Evolutionary conservation across 495 filamentous ascomycete genomes (phyloP), one percentile per base, ranked within the genome.

Genomic region (Trichodelitschia bisporula): DNA sequence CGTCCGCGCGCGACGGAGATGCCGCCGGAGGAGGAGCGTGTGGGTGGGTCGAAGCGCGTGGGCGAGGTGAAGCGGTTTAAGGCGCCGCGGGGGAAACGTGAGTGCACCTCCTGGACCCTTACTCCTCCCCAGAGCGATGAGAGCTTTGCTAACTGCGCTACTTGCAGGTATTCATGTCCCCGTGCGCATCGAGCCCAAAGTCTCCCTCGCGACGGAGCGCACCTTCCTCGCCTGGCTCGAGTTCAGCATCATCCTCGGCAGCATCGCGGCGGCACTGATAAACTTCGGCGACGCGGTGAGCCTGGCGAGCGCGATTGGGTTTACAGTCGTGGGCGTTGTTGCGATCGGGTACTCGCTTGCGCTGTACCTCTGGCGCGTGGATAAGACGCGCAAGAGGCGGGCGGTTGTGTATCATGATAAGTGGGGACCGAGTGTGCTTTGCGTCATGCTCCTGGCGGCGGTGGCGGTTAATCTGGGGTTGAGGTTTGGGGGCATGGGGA

Each of bases 181-280:
- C 18, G 72, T 95, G 26, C 69, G 86, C 31, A 80, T 97, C 28
- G 86, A 97, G 53, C 86, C 86, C 2, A 97, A 97, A 49, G 86
- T 97, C 36, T 89, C 82, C 51, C 91, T 97, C 40, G 86, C 86
- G 15, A 80, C 79, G 4, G 86, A 97, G 46, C 66, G 86, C 36
- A 97, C 86, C 9, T 97, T 92, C 52, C 63, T 97, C 37, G 75
- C 79, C 21, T 97, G 86, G 86, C 77, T 95, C 34, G 84, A 97
- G 53, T 93, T 86, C 56, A 77, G 71, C 29, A 86, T 97, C 53
- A 74, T 92, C 46, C 67, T 97, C 15, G 78, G 76, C 41, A 74
- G 78, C 34, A 91, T 97, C 36, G 83, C 86, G 4, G 76, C 77
- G 13, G 76, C 82, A 3, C 57, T 95, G 19, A 66, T 97, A 25